Evolutionary conservation across 2,329 filamentous ascomycete genomes (phyloP).

Genomic region (Fusarium sp.): DNA sequence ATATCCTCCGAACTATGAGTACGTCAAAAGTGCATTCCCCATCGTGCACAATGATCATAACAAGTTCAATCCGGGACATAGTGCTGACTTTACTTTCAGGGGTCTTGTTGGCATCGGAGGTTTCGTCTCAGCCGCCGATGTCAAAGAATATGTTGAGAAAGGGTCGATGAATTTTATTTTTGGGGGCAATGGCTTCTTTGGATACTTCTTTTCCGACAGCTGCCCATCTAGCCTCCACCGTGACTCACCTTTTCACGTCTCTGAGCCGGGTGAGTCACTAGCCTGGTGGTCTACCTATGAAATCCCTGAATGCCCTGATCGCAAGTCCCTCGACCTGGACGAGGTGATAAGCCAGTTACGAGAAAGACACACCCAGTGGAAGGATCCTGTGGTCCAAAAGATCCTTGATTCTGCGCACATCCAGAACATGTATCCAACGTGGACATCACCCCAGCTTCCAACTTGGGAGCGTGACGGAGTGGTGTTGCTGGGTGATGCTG

Average conservation of each 20-base stretch:
- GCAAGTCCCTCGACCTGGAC: slow-evolving; percentile 17
- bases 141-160: slow-evolving; percentile 17
- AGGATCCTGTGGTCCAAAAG: slow-evolving; percentile 22
- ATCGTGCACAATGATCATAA: no score
- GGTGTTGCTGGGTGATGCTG: slow-evolving; percentile 23
- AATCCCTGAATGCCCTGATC: slow-evolving; percentile 23
- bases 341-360: slow-evolving; percentile 18
- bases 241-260: slow-evolving; percentile 25
- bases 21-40: background rate
- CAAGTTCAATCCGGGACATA: no score
- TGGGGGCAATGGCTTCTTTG: slow-evolving; percentile 22
- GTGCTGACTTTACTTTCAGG: slow-evolving; percentile 4
- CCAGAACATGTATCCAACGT: slow-evolving; percentile 29
- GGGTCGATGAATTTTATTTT: slow-evolving; percentile 32
- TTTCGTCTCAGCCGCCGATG: slow-evolving; percentile 5
- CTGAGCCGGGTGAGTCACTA: slow-evolving; percentile 17
- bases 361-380: slow-evolving; percentile 19
- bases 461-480: slow-evolving; percentile 24
- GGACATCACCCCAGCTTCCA: slow-evolving; percentile 24
- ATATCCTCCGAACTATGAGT: slow-evolving; percentile 47
- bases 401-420: slow-evolving; percentile 6
- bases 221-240: slow-evolving; percentile 6
- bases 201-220: slow-evolving; percentile 27
- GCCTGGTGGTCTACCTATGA: slow-evolving; percentile 34
- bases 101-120: slow-evolving; percentile 31